These are phyloP conservation scores for Maudiozyma bulderi DNA, from an alignment of 805 yeast genomes.

Conservation along the genomic window DNA sequence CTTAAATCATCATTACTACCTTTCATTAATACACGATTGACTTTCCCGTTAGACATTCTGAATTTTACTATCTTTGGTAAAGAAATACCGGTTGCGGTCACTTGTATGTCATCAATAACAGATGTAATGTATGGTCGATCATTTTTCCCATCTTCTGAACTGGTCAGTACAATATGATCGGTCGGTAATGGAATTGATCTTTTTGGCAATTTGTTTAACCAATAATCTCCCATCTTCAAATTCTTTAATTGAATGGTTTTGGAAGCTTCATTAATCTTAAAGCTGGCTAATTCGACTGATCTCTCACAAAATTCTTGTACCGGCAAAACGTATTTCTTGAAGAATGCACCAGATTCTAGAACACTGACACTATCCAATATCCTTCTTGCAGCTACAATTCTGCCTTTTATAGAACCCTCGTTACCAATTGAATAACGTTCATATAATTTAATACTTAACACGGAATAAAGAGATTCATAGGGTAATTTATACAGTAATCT, in stretches of 20 bases:
- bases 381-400: constrained; percentile 43
- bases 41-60: constrained; percentile 45
- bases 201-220: constrained; percentile 43
- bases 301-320: constrained; percentile 44
- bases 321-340: constrained; percentile 31
- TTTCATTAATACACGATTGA: constrained; percentile 57
- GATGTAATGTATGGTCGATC: constrained; percentile 37
- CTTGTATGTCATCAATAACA: constrained; percentile 38
- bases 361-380: constrained; percentile 37
- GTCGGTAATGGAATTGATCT: constrained; percentile 62
- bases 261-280: constrained; percentile 23
- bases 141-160: constrained; percentile 36
- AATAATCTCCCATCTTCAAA: constrained; percentile 41
- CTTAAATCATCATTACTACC: constrained; percentile 86
- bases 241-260: constrained; percentile 24
- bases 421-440: constrained; percentile 23
- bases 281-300: constrained; percentile 42
- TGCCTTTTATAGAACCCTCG: constrained; percentile 35
- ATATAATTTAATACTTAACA: constrained; percentile 49
- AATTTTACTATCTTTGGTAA: constrained; percentile 71
- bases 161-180: constrained; percentile 32
- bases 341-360: constrained; percentile 19
- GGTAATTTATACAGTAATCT: constrained; percentile 52
- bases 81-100: constrained; percentile 81
- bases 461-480: constrained; percentile 55